Conservation (phyloP, 305 asterid genomes). For the Striga hermonthica region DNA sequence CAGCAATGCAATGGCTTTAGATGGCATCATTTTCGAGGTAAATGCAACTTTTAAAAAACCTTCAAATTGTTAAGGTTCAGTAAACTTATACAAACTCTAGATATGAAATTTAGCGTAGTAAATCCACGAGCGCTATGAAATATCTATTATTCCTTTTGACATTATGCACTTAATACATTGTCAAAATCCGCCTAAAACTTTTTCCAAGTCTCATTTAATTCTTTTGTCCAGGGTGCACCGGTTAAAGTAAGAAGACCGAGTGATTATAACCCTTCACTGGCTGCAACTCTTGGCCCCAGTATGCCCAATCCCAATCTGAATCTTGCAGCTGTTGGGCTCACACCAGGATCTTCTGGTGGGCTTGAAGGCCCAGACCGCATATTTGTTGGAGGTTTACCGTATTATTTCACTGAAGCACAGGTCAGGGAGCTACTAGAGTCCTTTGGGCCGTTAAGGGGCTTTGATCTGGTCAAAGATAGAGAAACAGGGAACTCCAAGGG, state of each 20-base stretch:
- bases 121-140: too few relatives aligned
- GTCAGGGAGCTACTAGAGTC: slow-evolving; percentile 82
- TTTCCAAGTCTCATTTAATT: not conserved
- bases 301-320: slow-evolving; percentile 69
- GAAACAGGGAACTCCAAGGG: slow-evolving; percentile 92
- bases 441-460: slow-evolving; percentile 74
- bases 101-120: too few relatives aligned
- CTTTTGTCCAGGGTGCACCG: slow-evolving; percentile 40
- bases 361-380: slow-evolving; percentile 85
- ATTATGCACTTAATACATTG: too few relatives aligned
- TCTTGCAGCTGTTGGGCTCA: slow-evolving; percentile 75
- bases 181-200: not conserved
- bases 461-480: slow-evolving; percentile 79
- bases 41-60: not conserved
- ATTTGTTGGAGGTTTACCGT: slow-evolving; percentile 80
- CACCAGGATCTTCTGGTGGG: slow-evolving; percentile 78
- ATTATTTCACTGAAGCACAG: slow-evolving; percentile 74
- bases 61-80: not conserved
- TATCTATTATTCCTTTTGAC: too few relatives aligned
- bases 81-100: not conserved
- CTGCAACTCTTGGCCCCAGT: slow-evolving; percentile 88
- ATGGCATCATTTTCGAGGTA: slow-evolving; percentile 88
- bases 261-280: slow-evolving; percentile 77
- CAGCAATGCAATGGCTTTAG: slow-evolving; percentile 85
- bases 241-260: slow-evolving; percentile 62